Evolutionary conservation across 352 stramenopile species (phyloP), one percentile per base, ranked within the genome.

Genomic region (Pythium plurisporium): DNA sequence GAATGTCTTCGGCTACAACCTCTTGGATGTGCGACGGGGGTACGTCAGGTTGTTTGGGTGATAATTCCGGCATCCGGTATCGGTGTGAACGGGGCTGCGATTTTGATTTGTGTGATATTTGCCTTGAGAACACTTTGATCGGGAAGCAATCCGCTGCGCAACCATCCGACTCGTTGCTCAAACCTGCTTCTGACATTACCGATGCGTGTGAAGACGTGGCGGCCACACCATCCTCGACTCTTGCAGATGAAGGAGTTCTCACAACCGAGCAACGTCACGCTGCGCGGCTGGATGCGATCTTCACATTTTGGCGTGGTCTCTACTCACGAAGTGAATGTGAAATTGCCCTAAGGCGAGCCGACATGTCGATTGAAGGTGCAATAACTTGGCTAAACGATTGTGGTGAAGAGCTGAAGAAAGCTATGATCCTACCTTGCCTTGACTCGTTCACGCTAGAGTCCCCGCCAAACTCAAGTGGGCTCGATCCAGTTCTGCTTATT

Each of bases 11-110:
- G 25, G 74, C 73, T 7, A 77, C 72, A 30, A 86, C 82, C 14
- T 75, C 74, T 2, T 92, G 82, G 82, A 85, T 88, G 65, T 92
- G 82, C 29, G 82, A 92, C 46, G 82, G 82, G 25, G 71, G 72
- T 12, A 73, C 69, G 23, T 34, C 73, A 1, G 67, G 69, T 7
- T 92, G 82, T 42, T 57, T 83, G 26, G 80, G 82, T 3, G 74
- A 82, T 38, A 87, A 87, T 26, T 69, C 68, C 22, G 51, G 62
- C 10, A 69, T 77, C 27, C 62, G 82, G 41, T 92, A 82, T 62
- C 80, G 80, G 1, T 92, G 82, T 34, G 69, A 79, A 22, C 54
- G 62, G 46, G 72, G 76, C 8, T 92, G 82, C 57, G 82, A 92
- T 47, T 92, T 80, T 50, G 82, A 92, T 58, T 68, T 92, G 50